A percentile compares a stretch with the other conserved stretches of the same genome.
Evolutionary conservation across 2,329 filamentous ascomycete species (phyloP).

Genomic region (Aspergillus fumigatiaffinis): DNA sequence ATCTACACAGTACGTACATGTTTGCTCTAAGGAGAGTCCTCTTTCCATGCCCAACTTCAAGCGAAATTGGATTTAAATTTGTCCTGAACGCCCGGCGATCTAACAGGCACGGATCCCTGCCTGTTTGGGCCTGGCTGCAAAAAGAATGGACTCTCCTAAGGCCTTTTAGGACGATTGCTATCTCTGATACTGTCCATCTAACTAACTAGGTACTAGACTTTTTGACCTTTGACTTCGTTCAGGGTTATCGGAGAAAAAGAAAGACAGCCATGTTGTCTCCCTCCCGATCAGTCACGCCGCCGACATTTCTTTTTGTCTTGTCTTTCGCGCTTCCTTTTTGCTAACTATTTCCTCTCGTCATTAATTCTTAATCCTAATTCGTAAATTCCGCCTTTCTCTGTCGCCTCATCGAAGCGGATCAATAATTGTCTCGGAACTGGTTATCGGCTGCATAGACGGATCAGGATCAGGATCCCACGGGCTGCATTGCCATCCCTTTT

Average conservation of each 20-base stretch:
- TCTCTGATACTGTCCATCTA: neutral
- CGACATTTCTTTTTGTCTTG: neutral
- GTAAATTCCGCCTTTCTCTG: neutral
- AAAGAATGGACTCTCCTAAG: neutral
- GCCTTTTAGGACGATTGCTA: neutral
- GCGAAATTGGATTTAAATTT: neutral
- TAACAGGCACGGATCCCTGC: conserved; percentile 2
- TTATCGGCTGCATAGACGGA: conserved; percentile 8
- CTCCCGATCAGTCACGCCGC: neutral
- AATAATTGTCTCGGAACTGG: conserved; percentile 4
- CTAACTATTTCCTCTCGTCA: neutral
- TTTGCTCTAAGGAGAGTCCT: no score
- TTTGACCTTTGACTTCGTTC: neutral
- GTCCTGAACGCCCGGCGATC: neutral
- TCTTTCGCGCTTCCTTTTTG: neutral
- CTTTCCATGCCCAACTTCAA: neutral
- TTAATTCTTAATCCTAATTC: conserved; percentile 2
- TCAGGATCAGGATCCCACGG: neutral
- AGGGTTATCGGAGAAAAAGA: neutral
- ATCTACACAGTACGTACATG: no score
- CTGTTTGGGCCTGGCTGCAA: neutral
- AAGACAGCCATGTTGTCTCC: neutral
- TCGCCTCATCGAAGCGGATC: neutral
- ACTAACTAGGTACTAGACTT: no score
- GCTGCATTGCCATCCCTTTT: conserved; percentile 1